Percentiles rank a stretch among this genome's conserved stretches.
Conservation (phyloP, 305 asterid species). For the Fraxinus sp. region DNA sequence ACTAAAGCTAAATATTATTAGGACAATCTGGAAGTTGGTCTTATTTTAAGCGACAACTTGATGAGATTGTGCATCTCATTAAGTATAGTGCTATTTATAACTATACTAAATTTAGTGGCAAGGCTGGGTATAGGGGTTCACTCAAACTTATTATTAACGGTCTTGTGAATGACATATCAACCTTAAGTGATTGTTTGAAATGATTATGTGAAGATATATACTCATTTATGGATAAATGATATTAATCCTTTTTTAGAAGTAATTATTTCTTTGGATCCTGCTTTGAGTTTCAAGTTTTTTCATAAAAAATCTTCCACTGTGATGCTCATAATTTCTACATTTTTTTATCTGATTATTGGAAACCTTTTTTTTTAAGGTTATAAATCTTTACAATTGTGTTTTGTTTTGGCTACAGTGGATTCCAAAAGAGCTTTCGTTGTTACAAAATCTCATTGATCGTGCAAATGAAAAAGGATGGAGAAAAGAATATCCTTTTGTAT, state of each 20-base stretch:
- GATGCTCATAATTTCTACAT: not conserved
- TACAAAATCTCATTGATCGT: conserved; percentile 66
- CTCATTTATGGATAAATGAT: not conserved
- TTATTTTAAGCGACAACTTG: not conserved
- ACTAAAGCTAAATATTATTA: not conserved
- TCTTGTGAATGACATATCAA: not conserved
- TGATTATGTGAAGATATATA: conserved; percentile 10
- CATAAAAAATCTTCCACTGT: conserved; percentile 11
- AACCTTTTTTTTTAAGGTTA: not conserved
- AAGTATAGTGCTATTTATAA: not conserved
- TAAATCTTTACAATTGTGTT: conserved; percentile 19
- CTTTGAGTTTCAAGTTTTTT: not conserved
- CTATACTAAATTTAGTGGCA: not conserved
- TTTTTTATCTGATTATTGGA: conserved; percentile 8
- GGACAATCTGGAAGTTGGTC: not conserved
- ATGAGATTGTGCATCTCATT: not conserved
- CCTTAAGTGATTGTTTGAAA: not conserved
- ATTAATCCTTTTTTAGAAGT: not conserved
- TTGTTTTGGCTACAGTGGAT: conserved; percentile 67
- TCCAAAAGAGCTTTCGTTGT: conserved; percentile 52
- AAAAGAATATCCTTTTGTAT: conserved; percentile 82
- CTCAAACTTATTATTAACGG: not conserved
- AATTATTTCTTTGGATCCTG: not conserved
- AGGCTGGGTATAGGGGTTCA: not conserved
- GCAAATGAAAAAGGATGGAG: conserved; percentile 97